phyloP scores from a whole-genome alignment of 352 stramenopile genomes.

The Phytophthora brassicae region DNA sequence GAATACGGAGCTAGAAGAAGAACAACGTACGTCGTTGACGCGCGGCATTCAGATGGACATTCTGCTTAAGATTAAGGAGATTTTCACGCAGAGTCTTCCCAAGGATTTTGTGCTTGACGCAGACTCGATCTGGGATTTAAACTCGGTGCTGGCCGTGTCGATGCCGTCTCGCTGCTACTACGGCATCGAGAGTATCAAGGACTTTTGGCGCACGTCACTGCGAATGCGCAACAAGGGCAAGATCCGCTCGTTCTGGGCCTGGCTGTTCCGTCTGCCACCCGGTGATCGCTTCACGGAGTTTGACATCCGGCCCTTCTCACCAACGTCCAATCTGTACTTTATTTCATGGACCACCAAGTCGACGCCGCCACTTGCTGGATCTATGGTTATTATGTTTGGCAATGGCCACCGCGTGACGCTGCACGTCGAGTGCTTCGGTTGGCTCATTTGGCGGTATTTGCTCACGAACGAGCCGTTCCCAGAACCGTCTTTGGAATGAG shows the following conservation, averaged over 20 bases:
- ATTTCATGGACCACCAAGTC: conserved; percentile 87
- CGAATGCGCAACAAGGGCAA: conserved; percentile 89
- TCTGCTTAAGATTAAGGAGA: conserved; percentile 86
- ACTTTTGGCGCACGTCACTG: conserved; percentile 83
- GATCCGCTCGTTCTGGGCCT: conserved; percentile 86
- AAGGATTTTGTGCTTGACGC: conserved; percentile 87
- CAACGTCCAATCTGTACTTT: conserved; percentile 77
- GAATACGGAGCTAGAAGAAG: conserved; percentile 59
- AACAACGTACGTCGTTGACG: conserved; percentile 62
- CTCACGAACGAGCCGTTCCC: conserved; percentile 83
- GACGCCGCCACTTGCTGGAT: conserved; percentile 61
- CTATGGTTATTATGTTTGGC: conserved; percentile 87
- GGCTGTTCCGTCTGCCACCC: conserved; percentile 74
- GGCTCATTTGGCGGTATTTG: conserved; percentile 86
- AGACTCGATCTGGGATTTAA: conserved; percentile 84
- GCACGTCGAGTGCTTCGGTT: conserved; percentile 84
- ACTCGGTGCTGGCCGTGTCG: conserved; percentile 81
- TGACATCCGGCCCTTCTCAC: conserved; percentile 73
- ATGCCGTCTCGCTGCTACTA: conserved; percentile 88
- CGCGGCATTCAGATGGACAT: conserved; percentile 88
- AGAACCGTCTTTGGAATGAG: conserved; percentile 56
- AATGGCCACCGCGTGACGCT: conserved; percentile 81
- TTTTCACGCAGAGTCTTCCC: conserved; percentile 82
- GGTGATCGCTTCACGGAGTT: conserved; percentile 80
- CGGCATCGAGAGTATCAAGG: conserved; percentile 86